phyloP scores from a whole-genome alignment of 176 grass and related monocot species.

The Areca catechu region DNA sequence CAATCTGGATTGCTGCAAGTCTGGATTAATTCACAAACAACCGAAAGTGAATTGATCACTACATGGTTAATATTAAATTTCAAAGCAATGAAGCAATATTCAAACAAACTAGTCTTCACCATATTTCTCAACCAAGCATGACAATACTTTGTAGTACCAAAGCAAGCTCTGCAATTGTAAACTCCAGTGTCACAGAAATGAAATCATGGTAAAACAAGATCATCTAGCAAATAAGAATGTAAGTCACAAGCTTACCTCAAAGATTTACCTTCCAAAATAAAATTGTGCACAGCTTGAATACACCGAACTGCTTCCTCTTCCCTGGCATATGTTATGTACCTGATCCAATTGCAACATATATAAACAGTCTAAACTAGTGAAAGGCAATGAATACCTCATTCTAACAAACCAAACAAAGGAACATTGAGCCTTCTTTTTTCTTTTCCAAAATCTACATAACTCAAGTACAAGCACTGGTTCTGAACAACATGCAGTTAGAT shows the following conservation, averaged over 20 bases:
- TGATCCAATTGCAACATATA: slow-evolving; percentile 12
- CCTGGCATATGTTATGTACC: slow-evolving; percentile 97
- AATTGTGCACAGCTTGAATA: slow-evolving; percentile 99
- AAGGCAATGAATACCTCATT: too few species aligned
- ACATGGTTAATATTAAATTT: too few species aligned
- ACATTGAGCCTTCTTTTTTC: too few species aligned
- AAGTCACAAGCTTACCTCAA: slow-evolving; percentile 47
- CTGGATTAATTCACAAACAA: slow-evolving; percentile 40
- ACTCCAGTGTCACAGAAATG: slow-evolving; percentile 13
- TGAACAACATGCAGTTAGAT: too few species aligned
- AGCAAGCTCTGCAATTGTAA: slow-evolving; percentile 64
- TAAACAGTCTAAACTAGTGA: too few species aligned
- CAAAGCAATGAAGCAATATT: slow-evolving; percentile 3
- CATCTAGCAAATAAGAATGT: slow-evolving; percentile 17
- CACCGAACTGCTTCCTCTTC: slow-evolving; percentile 90
- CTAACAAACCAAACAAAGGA: too few species aligned
- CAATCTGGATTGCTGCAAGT: slow-evolving; percentile 97
- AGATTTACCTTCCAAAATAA: slow-evolving; percentile 85
- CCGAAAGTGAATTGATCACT: too few species aligned
- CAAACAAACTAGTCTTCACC: slow-evolving; percentile 33
- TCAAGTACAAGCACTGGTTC: too few species aligned
- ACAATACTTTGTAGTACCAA: slow-evolving; percentile 99
- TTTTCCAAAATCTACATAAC: too few species aligned
- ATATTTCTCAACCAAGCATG: slow-evolving; percentile 94
- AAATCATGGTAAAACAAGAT: slow-evolving; percentile 9